A percentile compares a stretch with the other conserved stretches of the same genome.
These are phyloP conservation scores for Cladosporium halotolerans DNA, from an alignment of 2,329 filamentous ascomycete genomes.

Conservation along the genomic window DNA sequence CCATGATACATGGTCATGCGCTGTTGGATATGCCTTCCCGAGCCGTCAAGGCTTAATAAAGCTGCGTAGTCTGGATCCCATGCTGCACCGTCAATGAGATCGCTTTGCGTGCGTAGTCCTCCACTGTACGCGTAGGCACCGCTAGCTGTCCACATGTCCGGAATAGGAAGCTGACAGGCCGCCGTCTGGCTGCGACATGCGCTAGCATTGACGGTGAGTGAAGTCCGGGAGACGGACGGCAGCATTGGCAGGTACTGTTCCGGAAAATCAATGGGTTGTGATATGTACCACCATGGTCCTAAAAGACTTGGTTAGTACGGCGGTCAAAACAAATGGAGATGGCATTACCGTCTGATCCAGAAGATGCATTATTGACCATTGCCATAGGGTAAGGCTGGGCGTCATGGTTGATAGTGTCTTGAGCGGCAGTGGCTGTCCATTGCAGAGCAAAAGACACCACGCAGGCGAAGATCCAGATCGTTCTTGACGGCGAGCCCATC, in stretches of 20 bases:
- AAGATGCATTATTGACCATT: conserved; percentile 10
- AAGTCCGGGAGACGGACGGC: conserved; percentile 11
- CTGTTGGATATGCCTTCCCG: neutral
- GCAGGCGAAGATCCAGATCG: too few species aligned
- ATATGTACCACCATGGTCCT: conserved; percentile 16
- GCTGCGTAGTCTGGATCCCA: conserved; percentile 13
- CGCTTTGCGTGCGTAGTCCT: conserved; percentile 1
- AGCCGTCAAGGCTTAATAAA: conserved; percentile 12
- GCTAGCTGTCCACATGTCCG: conserved; percentile 5
- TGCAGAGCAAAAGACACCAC: too few species aligned
- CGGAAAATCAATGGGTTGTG: conserved; percentile 10
- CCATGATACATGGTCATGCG: too few species aligned
- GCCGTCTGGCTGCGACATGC: conserved; percentile 12
- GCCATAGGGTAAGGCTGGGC: conserved; percentile 4
- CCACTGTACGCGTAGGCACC: conserved; percentile 1
- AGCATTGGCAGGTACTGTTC: conserved; percentile 11
- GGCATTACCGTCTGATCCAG: conserved; percentile 12
- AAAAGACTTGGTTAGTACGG: neutral
- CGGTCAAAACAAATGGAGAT: neutral
- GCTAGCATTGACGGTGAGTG: conserved; percentile 12
- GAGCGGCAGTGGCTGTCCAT: neutral
- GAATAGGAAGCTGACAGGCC: conserved; percentile 9
- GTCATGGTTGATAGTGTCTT: conserved; percentile 5
- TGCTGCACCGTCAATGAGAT: neutral
- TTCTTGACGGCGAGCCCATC: too few species aligned